Evolutionary conservation across 305 asterid genomes (phyloP).

Genomic region (Fraxinus angustifolia): DNA sequence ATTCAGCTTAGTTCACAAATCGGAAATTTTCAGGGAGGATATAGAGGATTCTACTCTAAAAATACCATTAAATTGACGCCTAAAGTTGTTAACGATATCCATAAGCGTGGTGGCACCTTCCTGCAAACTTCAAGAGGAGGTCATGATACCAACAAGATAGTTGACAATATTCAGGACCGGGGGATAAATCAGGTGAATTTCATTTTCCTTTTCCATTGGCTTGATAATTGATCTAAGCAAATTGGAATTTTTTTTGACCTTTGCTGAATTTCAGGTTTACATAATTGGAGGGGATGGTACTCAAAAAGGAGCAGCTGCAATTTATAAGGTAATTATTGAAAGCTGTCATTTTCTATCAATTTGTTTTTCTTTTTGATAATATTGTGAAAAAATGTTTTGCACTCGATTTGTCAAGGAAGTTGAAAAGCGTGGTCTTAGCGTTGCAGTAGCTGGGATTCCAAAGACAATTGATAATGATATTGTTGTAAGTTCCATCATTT

Average conservation of each 20-base stretch:
- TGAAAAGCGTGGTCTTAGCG: conserved; percentile 77
- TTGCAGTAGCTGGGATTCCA: conserved; percentile 72
- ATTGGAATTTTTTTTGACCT: not conserved
- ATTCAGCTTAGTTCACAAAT: not conserved
- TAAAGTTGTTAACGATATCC: conserved; percentile 75
- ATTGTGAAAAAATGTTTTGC: conserved; percentile 5
- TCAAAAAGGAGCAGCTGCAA: conserved; percentile 90
- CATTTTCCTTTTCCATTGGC: not conserved
- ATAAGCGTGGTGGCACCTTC: conserved; percentile 93
- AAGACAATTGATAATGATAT: conserved; percentile 54
- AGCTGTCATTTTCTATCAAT: conserved; percentile 15
- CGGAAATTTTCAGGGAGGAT: conserved; percentile 68
- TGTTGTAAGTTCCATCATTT: conserved; percentile 28
- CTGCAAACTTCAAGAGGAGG: conserved; percentile 96
- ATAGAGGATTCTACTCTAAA: conserved; percentile 86
- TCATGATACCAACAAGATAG: conserved; percentile 89
- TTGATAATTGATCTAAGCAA: not conserved
- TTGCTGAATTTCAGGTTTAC: conserved; percentile 60
- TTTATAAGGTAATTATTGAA: conserved; percentile 53
- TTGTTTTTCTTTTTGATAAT: conserved; percentile 14
- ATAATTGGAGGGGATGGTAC: conserved; percentile 98
- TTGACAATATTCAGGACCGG: conserved; percentile 90
- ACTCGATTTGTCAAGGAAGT: conserved; percentile 60
- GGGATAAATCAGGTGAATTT: conserved; percentile 76
- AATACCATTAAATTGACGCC: conserved; percentile 77